These are phyloP conservation scores for Populus hybrid DNA, from an alignment of 441 rosid species.

Conservation along the genomic window DNA sequence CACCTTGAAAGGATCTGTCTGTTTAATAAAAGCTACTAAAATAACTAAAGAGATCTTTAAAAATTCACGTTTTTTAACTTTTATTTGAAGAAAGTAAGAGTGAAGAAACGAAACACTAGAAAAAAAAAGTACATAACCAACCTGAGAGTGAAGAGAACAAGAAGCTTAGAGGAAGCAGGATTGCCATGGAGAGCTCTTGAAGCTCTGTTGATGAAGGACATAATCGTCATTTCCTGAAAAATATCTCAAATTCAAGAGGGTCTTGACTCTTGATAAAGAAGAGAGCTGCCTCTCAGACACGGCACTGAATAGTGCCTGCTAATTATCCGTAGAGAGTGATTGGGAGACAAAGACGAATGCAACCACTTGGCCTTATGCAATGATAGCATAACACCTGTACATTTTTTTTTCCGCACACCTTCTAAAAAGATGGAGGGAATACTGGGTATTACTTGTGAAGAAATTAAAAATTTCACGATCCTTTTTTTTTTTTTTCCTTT, in stretches of 20 bases:
- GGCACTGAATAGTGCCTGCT: neutral
- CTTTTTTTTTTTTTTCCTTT: no score
- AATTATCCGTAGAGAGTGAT: neutral
- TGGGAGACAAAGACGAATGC: neutral
- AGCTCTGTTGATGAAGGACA: slow-evolving; percentile 56
- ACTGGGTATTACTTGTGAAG: neutral
- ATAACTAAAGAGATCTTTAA: neutral
- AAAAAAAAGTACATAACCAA: slow-evolving; percentile 13
- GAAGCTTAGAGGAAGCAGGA: slow-evolving; percentile 50
- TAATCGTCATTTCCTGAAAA: slow-evolving; percentile 36
- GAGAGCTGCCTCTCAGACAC: neutral
- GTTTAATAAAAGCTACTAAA: neutral
- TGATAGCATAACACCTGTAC: neutral
- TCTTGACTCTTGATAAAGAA: neutral
- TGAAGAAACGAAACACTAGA: neutral
- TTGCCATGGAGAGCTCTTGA: slow-evolving; percentile 41
- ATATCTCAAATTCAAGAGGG: neutral
- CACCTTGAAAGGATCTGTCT: neutral
- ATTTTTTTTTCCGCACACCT: neutral
- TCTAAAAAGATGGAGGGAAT: neutral
- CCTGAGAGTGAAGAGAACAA: slow-evolving; percentile 67
- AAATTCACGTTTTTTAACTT: neutral
- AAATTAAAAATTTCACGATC: no score
- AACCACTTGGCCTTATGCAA: neutral
- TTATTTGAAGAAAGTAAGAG: neutral